phyloP scores from a whole-genome alignment of 768 basidiomycete species.

The Psilocybe azurescens region DNA sequence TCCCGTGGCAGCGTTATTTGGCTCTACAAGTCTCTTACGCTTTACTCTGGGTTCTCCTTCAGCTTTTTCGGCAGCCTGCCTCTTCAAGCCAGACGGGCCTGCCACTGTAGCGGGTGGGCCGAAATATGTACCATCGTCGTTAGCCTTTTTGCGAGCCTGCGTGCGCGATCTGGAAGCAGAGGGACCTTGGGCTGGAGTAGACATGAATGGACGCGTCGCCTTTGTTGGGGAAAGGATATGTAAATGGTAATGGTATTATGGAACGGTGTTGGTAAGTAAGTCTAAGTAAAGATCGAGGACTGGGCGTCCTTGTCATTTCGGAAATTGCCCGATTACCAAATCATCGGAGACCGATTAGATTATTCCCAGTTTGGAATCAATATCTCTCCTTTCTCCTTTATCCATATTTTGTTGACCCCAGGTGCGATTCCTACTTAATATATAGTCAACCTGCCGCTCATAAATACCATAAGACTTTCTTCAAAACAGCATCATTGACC shows the following conservation, averaged over 20 bases:
- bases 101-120: slow-evolving; percentile 53
- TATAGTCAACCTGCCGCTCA: neutral
- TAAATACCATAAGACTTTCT: neutral
- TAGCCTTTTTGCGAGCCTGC: slow-evolving; percentile 66
- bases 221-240: slow-evolving; percentile 10
- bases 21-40: slow-evolving; percentile 66
- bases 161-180: slow-evolving; percentile 64
- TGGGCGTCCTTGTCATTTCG: neutral
- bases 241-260: too few species aligned
- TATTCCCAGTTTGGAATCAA: slow-evolving; percentile 12
- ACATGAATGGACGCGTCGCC: slow-evolving; percentile 32
- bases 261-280: slow-evolving; percentile 18
- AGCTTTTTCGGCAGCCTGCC: slow-evolving; percentile 67
- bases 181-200: slow-evolving; percentile 35
- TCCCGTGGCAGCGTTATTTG: slow-evolving; percentile 30
- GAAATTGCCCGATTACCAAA: slow-evolving; percentile 11
- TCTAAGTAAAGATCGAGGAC: neutral
- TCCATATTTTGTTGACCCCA: slow-evolving; percentile 3
- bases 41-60: slow-evolving; percentile 81
- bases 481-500: neutral
- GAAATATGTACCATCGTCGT: slow-evolving; percentile 75
- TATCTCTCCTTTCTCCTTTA: neutral
- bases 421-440: neutral
- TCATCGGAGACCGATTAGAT: slow-evolving; percentile 19
- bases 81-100: slow-evolving; percentile 55